A percentile compares a stretch with the other conserved stretches of the same genome.
Conservation (phyloP, 169 alveolate species). For the Plasmodium yoelii region DNA sequence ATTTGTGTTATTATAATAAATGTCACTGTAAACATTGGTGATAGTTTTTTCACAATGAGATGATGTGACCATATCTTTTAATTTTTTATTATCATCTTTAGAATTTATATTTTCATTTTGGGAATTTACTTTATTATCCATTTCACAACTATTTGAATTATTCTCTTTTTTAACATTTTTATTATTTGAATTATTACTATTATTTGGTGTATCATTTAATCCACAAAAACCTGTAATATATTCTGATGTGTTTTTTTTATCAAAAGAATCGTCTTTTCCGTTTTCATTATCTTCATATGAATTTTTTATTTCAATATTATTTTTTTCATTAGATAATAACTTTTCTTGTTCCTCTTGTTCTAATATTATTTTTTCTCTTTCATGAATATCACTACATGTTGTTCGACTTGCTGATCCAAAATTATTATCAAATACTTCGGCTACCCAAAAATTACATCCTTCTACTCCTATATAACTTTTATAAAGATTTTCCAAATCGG, state of each 20-base stretch:
- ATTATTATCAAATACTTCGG: conserved; percentile 84
- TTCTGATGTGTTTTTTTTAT: conserved; percentile 29
- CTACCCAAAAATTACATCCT: conserved; percentile 92
- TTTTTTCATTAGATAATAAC: conserved; percentile 15
- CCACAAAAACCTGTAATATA: conserved; percentile 17
- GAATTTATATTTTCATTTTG: not conserved
- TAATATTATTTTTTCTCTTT: conserved; percentile 71
- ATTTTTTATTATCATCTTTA: not conserved
- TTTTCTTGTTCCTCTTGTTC: conserved; percentile 77
- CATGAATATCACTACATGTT: conserved; percentile 76
- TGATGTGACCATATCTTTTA: not conserved
- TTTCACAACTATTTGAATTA: not conserved
- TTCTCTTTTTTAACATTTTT: not conserved
- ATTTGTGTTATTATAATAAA: not conserved
- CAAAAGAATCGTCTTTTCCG: conserved; percentile 15
- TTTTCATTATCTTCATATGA: conserved; percentile 28
- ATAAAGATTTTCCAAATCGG: conserved; percentile 88
- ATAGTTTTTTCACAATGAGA: not conserved
- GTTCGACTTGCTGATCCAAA: conserved; percentile 72
- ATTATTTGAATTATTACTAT: conserved; percentile 1
- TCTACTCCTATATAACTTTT: conserved; percentile 86
- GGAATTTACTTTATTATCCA: not conserved
- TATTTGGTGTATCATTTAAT: not conserved
- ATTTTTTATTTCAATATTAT: conserved; percentile 6
- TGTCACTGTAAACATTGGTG: not conserved